Percentiles rank a stretch among this genome's conserved stretches.
Evolutionary conservation across 148 eudicot genomes (phyloP).

Genomic region (Chenopodium quinoa): DNA sequence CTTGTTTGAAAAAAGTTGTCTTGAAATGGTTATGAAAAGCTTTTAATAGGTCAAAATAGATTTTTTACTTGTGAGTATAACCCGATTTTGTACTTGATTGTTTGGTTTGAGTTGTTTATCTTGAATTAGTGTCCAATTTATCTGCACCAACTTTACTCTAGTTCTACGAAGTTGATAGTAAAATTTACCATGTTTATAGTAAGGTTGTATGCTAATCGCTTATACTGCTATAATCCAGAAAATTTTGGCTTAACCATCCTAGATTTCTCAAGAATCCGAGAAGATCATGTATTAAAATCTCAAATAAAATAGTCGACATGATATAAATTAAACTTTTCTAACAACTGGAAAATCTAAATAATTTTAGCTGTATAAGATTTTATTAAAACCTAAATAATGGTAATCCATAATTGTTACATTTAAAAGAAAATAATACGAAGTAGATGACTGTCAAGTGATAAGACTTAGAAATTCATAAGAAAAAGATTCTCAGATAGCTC

Average conservation of each 20-base stretch:
- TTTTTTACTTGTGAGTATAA: not conserved
- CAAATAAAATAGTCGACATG: no score
- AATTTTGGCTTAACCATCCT: no score
- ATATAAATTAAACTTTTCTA: no score
- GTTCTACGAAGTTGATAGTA: not conserved
- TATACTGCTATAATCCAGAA: no score
- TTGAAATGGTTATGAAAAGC: not conserved
- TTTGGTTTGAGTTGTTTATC: not conserved
- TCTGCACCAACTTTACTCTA: not conserved
- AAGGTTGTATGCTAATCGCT: not conserved
- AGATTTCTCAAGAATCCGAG: no score
- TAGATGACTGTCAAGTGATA: not conserved
- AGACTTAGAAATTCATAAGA: not conserved
- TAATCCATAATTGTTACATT: no score
- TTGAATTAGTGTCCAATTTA: not conserved
- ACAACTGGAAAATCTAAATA: no score
- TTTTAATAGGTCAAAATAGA: not conserved
- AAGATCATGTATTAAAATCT: no score
- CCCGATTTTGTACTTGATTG: not conserved
- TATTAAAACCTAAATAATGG: no score
- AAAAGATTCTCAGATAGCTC: not conserved
- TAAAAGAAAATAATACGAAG: no score
- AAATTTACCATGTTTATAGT: not conserved
- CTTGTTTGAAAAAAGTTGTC: not conserved
- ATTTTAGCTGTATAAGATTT: no score